Evolutionary conservation across 192 early-diverging fungal genomes (phyloP).

Genomic region (Blastocladiella britannica): DNA sequence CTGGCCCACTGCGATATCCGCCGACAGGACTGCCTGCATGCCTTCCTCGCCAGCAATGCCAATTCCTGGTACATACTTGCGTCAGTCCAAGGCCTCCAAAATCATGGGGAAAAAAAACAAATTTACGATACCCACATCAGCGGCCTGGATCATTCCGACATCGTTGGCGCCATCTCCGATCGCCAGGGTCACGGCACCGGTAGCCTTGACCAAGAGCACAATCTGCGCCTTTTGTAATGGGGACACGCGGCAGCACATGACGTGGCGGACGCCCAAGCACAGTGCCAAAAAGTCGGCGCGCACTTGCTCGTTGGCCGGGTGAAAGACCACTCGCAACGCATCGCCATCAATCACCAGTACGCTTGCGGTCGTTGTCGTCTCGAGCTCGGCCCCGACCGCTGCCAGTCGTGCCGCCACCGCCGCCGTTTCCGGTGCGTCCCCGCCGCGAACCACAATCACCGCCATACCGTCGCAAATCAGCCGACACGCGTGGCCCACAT

Average conservation of each 20-base stretch:
- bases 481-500: conserved; percentile 21
- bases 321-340: too few relatives aligned
- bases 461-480: conserved; percentile 10
- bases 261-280: conserved; percentile 57
- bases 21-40: conserved; percentile 29
- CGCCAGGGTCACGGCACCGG: conserved; percentile 14
- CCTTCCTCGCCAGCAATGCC: conserved; percentile 38
- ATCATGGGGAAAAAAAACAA: too few relatives aligned
- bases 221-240: conserved; percentile 31
- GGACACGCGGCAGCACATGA: conserved; percentile 39
- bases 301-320: too few relatives aligned
- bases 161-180: conserved; percentile 47
- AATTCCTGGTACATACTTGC: conserved; percentile 7
- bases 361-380: conserved; percentile 9
- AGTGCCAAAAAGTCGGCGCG: conserved; percentile 44
- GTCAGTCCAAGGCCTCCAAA: not conserved
- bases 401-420: conserved; percentile 23
- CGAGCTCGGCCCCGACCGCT: too few relatives aligned
- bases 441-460: conserved; percentile 8
- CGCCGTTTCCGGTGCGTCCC: conserved; percentile 10
- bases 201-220: conserved; percentile 15
- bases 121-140: conserved; percentile 25
- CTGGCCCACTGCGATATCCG: conserved; percentile 33
- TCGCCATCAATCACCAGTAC: conserved; percentile 91
- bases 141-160: conserved; percentile 36